These are phyloP conservation scores for Hemileia vastatrix DNA, from an alignment of 1,284 basidiomycete genomes.

Conservation along the genomic window DNA sequence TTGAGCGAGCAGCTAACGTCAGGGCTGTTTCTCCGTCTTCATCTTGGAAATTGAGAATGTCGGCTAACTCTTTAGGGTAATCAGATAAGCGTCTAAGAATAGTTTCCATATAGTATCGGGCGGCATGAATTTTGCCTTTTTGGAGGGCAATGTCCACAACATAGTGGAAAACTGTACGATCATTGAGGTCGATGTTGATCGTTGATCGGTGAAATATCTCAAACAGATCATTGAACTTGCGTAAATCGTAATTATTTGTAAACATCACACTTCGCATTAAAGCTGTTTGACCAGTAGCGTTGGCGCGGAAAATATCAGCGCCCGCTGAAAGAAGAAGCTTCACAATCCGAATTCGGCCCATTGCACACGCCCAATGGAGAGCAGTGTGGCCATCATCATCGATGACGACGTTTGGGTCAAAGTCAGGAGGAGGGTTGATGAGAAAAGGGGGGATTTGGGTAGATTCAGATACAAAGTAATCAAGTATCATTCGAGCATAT, in stretches of 20 bases:
- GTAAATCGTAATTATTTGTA: slow-evolving; percentile 97
- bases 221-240: slow-evolving; percentile 96
- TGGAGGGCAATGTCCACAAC: slow-evolving; percentile 97
- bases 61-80: slow-evolving; percentile 90
- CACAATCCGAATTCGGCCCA: slow-evolving; percentile 94
- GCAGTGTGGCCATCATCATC: slow-evolving; percentile 98
- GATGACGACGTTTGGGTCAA: slow-evolving; percentile 91
- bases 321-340: slow-evolving; percentile 88
- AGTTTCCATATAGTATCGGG: slow-evolving; percentile 98
- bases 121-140: slow-evolving; percentile 94
- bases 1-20: slow-evolving; percentile 89
- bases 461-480: slow-evolving; percentile 98
- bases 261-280: slow-evolving; percentile 99
- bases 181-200: slow-evolving; percentile 96
- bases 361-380: slow-evolving; percentile 97
- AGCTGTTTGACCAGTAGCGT: slow-evolving; percentile 91
- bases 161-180: slow-evolving; percentile 97
- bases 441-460: slow-evolving; percentile 83
- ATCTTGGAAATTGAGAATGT: slow-evolving; percentile 99
- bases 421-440: slow-evolving; percentile 78
- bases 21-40: slow-evolving; percentile 97
- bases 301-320: slow-evolving; percentile 94
- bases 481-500: slow-evolving; percentile 91
- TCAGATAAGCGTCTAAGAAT: slow-evolving; percentile 80
- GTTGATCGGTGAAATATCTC: slow-evolving; percentile 93